Percentiles rank a stretch among this genome's conserved stretches.
phyloP scores from a whole-genome alignment of 768 basidiomycete genomes.

The Podaxis sp. region DNA sequence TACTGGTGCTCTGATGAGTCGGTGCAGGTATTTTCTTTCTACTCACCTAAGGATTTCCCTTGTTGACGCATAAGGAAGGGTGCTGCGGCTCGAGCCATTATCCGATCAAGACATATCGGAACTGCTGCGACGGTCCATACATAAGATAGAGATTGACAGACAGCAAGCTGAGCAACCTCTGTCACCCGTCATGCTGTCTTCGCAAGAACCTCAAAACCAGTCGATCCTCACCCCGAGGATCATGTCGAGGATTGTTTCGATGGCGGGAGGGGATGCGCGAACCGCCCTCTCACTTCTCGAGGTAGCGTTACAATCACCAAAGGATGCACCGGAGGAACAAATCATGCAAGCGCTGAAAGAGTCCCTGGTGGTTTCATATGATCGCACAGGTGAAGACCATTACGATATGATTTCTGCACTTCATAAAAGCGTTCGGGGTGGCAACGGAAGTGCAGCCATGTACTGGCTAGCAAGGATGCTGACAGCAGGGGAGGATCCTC shows the following conservation, averaged over 20 bases:
- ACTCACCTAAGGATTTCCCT: conserved; percentile 14
- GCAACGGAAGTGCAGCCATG: conserved; percentile 74
- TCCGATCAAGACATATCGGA: conserved; percentile 56
- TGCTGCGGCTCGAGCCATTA: conserved; percentile 72
- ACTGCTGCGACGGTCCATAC: conserved; percentile 31
- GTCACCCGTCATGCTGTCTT: conserved; percentile 10
- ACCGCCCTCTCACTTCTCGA: conserved; percentile 79
- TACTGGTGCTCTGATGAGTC: conserved; percentile 68
- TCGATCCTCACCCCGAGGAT: conserved; percentile 48
- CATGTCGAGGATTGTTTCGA: conserved; percentile 47
- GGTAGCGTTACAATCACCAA: conserved; percentile 52
- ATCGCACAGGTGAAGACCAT: conserved; percentile 71
- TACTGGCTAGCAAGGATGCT: conserved; percentile 91
- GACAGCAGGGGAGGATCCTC: conserved; percentile 75
- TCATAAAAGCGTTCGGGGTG: conserved; percentile 82
- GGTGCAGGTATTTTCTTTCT: conserved; percentile 59
- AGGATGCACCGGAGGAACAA: conserved; percentile 39
- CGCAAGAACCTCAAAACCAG: conserved; percentile 19
- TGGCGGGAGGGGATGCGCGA: conserved; percentile 71
- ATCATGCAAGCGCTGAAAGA: conserved; percentile 59
- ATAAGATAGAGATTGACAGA: not conserved
- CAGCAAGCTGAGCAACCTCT: not conserved
- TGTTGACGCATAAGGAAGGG: conserved; percentile 41
- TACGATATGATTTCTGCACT: conserved; percentile 86
- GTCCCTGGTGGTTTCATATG: conserved; percentile 67